Evolutionary conservation across 2,329 filamentous ascomycete genomes (phyloP).

Genomic region (Epichloe gansuensis): DNA sequence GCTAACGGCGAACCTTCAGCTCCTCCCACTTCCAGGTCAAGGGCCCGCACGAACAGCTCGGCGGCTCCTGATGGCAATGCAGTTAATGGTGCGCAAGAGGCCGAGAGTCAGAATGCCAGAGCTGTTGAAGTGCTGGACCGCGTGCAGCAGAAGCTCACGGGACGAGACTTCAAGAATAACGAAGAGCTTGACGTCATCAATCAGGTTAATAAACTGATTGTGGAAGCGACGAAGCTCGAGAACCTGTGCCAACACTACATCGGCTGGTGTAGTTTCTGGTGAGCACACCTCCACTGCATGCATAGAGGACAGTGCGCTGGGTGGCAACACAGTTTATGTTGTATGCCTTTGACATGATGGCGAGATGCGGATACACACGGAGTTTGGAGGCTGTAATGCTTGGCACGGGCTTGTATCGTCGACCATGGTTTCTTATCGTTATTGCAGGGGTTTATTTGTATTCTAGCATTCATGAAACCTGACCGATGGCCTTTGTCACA

Average conservation of each 20-base stretch:
- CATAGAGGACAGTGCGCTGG: not conserved
- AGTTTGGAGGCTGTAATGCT: conserved; percentile 1
- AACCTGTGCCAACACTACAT: conserved; percentile 99
- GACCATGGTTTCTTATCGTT: not conserved
- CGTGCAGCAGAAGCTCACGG: conserved; percentile 91
- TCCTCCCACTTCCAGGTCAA: conserved; percentile 35
- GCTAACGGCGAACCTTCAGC: conserved; percentile 32
- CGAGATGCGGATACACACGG: not conserved
- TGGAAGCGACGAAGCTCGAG: conserved; percentile 91
- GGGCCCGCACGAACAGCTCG: conserved; percentile 50
- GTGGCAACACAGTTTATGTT: not conserved
- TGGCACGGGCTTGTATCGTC: not conserved
- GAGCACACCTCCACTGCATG: conserved; percentile 9
- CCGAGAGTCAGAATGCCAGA: conserved; percentile 83
- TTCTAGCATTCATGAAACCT: conserved; percentile 1
- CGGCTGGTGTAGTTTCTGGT: conserved; percentile 99
- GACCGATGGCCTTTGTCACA: not conserved
- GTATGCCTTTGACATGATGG: not conserved
- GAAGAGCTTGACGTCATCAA: conserved; percentile 76
- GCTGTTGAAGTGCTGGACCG: conserved; percentile 84
- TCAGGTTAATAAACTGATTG: conserved; percentile 90
- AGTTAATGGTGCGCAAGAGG: conserved; percentile 32
- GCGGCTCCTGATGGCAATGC: conserved; percentile 24
- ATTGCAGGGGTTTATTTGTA: not conserved
- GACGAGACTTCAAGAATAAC: conserved; percentile 75